Base-by-base conservation (phyloP, 73 alveolate genomes). In the Blepharisma stoltei region DNA sequence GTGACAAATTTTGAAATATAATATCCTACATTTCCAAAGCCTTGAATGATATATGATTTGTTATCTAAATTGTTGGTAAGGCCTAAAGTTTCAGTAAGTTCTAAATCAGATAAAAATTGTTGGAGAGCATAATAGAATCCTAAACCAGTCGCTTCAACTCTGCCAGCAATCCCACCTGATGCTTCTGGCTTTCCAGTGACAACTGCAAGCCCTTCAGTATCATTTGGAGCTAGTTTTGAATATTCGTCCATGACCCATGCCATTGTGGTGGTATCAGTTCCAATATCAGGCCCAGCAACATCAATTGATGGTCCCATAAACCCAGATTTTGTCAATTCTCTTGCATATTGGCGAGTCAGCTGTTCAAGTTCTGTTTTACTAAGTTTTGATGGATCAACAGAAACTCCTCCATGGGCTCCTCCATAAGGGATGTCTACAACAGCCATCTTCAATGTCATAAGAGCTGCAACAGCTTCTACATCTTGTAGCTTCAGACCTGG, bases 331-430 rank as follows among this genome's bases (percentile, higher is more conserved):
- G 89, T 83, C 4, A 86, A 66, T 50, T 86, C 94, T 41, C 75
- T 49, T 6, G 94, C 85, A 75, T 86, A 86, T 78, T 85, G 77
- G 47, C 94, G 67, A 67, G 90, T 82, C 54, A 85, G 70, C 66
- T 88, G 83, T 67, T 86, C 94, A 11, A 82, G 77, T 54, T 86
- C 94, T 14, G 77, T 53, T 68, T 25, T 14, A 14, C 90, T 82
- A 65, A 82, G 83, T 52, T 83, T 81, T 18, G 77, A 25, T 6
- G 88, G 87, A 70, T 86, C 82, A 6, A 86, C 76, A 25, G 79
- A 82, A 53, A 86, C 65, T 37, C 94, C 94, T 70, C 94, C 94
- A 60, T 82, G 77, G 20, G 94, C 94, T 41, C 94, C 94, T 43
- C 94, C 94, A 52, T 83, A 86, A 23, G 94, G 94, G 4, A 83